Evolutionary conservation across 208 protist species (phyloP), one percentile per base, ranked within the genome.

Genomic region (Lotmaria passim): DNA sequence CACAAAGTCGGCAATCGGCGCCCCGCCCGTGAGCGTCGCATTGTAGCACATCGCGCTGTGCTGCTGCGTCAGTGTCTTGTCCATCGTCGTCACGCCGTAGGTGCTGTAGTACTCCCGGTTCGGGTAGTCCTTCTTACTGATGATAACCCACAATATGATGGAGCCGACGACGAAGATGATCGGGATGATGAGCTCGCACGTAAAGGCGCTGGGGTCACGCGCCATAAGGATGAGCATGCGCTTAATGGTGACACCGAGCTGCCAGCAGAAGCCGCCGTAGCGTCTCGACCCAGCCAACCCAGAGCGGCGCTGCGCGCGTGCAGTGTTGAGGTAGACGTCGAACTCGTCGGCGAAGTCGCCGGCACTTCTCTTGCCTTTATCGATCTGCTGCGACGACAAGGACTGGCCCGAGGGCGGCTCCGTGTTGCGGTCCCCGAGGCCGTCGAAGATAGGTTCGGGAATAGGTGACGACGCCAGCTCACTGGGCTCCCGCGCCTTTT

Each of bases 111-210:
- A 89, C 19, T 79, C 24, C 47, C 31, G 15, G 0, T 53, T 63
- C 0, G 55, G 17, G 43, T 53, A 39, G 3, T 66, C 39, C 19
- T 75, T 46, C n/a, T 78, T 78, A 28, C 66, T 74, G 57, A 89
- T 82, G 62, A 85, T 67, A 23, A 58, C 60, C 82, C 85, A 89
- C n/a, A 93, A 38, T 14, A 79, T 34, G 30, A 89, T 79, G 19
- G 83, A 79, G 33, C 79, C 75, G 8, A 81, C 39, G 23, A 87
- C 66, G 48, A 86, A 89, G 31, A 93, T 57, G 57, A 93, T 81
- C 14, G 87, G 85, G n/a, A 90, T 80, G 34, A 89, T 56, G 44
- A 93, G 56, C 73, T 93, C 87, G 55, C 75, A 80, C 21, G 82
- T 38, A n/a, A 79, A 67, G 30, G 56, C 30, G 34, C 60, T 52